Evolutionary conservation across 2,329 filamentous ascomycete species (phyloP).

Genomic region (Dothideomycetes sp.): DNA sequence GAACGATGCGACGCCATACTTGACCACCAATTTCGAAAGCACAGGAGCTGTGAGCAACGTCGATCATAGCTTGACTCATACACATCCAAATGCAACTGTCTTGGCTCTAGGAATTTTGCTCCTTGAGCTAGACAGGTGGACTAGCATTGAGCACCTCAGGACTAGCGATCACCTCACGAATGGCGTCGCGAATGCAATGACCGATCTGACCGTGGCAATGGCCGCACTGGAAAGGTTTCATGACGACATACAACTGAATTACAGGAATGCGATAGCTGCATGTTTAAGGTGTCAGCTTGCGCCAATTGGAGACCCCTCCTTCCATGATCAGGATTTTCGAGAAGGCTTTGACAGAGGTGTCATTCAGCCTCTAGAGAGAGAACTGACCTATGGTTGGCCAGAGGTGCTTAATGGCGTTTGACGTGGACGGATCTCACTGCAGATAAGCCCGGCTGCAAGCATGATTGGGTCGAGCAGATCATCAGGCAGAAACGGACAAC

Average conservation of each 20-base stretch:
- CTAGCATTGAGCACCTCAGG: background rate
- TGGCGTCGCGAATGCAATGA: background rate
- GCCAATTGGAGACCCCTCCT: background rate
- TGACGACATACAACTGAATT: background rate
- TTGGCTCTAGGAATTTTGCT: background rate
- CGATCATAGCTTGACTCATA: background rate
- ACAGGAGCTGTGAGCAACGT: background rate
- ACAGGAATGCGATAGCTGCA: background rate
- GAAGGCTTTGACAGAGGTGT: background rate
- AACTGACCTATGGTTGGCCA: background rate
- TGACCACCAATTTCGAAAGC: background rate
- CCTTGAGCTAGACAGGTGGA: background rate
- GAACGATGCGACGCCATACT: background rate
- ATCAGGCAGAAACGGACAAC: too few relatives aligned
- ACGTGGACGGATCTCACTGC: too few relatives aligned
- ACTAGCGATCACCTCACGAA: background rate
- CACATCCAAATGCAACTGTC: background rate
- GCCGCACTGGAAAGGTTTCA: background rate
- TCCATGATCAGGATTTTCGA: background rate
- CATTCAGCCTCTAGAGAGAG: background rate
- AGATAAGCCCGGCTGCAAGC: too few relatives aligned
- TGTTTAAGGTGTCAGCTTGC: background rate
- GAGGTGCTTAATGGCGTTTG: too few relatives aligned
- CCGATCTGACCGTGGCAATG: background rate
- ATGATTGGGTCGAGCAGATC: too few relatives aligned